These are phyloP conservation scores for Trichomonas tenax DNA, from an alignment of 208 protist genomes.

Conservation along the genomic window DNA sequence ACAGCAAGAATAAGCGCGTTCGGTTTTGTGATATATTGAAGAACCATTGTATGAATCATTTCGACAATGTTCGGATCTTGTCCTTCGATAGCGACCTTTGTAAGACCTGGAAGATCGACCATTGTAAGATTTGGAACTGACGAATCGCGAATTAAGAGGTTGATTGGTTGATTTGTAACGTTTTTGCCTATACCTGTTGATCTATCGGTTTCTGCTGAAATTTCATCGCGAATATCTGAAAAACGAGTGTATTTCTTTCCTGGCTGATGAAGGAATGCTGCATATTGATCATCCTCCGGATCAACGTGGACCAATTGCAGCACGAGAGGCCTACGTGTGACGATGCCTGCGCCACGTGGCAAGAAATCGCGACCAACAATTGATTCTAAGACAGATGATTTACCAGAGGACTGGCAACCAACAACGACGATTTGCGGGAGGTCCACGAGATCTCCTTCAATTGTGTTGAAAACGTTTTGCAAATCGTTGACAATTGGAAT, in stretches of 20 bases:
- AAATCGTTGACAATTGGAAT: slow-evolving; percentile 40
- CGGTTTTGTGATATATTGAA: slow-evolving; percentile 32
- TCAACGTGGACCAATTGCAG: slow-evolving; percentile 71
- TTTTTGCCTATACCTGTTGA: background rate
- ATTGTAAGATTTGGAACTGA: slow-evolving; percentile 43
- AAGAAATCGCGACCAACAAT: slow-evolving; percentile 96
- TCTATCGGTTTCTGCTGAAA: slow-evolving; percentile 80
- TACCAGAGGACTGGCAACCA: slow-evolving; percentile 35
- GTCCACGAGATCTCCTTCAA: slow-evolving; percentile 22
- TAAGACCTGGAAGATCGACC: slow-evolving; percentile 50
- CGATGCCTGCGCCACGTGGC: slow-evolving; percentile 91
- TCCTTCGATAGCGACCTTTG: slow-evolving; percentile 38
- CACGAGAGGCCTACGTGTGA: slow-evolving; percentile 91
- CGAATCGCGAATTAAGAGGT: slow-evolving; percentile 25
- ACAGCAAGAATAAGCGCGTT: slow-evolving; percentile 44
- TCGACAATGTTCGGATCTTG: slow-evolving; percentile 42
- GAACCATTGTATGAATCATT: slow-evolving; percentile 37
- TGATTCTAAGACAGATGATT: slow-evolving; percentile 79
- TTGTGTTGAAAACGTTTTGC: slow-evolving; percentile 34
- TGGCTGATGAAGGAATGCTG: slow-evolving; percentile 60
- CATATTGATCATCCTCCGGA: slow-evolving; percentile 45
- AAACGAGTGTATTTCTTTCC: slow-evolving; percentile 79
- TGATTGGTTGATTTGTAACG: slow-evolving; percentile 7
- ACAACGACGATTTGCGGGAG: slow-evolving; percentile 42
- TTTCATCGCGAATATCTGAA: slow-evolving; percentile 68